These are phyloP conservation scores for Seiridium cupressi DNA, from an alignment of 2,329 filamentous ascomycete genomes.

Conservation along the genomic window DNA sequence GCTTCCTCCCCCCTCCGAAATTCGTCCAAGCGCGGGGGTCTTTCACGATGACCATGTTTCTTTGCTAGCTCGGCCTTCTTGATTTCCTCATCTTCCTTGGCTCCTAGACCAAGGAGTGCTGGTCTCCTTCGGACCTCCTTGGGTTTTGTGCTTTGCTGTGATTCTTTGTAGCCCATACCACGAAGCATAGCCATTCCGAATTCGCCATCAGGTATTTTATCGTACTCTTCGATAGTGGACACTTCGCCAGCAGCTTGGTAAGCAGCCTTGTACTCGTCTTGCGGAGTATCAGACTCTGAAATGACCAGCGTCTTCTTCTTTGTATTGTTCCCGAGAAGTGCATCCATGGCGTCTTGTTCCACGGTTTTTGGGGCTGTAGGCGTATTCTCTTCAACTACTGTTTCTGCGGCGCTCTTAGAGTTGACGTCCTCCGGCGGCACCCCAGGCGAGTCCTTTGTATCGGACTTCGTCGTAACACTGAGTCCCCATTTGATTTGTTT, in stretches of 20 bases:
- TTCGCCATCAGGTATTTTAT: constrained; percentile 86
- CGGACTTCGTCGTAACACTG: constrained; percentile 27
- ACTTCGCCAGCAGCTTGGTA: constrained; percentile 70
- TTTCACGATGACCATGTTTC: constrained; percentile 35
- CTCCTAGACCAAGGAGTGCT: constrained; percentile 83
- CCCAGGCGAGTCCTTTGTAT: neutral
- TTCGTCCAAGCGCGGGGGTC: constrained; percentile 47
- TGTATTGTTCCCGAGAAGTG: constrained; percentile 58
- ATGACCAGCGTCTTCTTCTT: constrained; percentile 51
- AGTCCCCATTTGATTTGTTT: constrained; percentile 37
- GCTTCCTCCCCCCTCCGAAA: constrained; percentile 46
- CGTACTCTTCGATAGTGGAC: constrained; percentile 80
- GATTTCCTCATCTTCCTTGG: constrained; percentile 75
- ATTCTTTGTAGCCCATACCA: constrained; percentile 92
- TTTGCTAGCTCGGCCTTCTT: constrained; percentile 59
- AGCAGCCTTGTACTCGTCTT: constrained; percentile 59
- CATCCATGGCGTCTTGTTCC: constrained; percentile 61
- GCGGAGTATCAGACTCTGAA: constrained; percentile 56
- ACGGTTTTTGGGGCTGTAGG: constrained; percentile 18
- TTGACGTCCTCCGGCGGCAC: neutral
- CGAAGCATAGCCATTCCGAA: constrained; percentile 88
- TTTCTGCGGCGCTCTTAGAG: neutral
- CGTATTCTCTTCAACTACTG: constrained; percentile 6
- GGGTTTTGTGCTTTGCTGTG: constrained; percentile 47
- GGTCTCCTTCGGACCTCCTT: constrained; percentile 70